A percentile compares a stretch with the other conserved stretches of the same genome.
These are phyloP conservation scores for Allium cepa DNA, from an alignment of 106 monocot genomes.

Conservation along the genomic window DNA sequence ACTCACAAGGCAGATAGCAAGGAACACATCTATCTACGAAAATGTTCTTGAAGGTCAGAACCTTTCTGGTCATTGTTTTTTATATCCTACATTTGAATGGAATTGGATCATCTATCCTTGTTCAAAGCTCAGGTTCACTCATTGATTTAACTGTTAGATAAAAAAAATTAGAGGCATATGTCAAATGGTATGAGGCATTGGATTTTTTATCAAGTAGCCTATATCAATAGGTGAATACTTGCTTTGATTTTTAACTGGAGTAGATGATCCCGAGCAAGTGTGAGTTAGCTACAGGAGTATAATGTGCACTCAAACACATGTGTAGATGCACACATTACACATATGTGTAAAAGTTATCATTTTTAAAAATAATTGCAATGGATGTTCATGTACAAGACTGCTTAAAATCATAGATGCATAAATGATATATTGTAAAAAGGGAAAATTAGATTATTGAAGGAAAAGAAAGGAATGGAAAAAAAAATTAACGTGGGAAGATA, in stretches of 20 bases:
- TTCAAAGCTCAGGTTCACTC: no score
- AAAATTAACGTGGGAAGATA: conserved; percentile 16
- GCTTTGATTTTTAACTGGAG: no score
- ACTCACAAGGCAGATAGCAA: conserved; percentile 11
- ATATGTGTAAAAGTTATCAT: not conserved
- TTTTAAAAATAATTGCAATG: no score
- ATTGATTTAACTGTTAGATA: no score
- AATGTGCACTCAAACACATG: no score
- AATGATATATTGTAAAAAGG: not conserved
- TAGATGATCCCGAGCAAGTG: no score
- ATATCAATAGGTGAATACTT: no score
- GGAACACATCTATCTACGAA: conserved; percentile 2
- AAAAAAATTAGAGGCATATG: no score
- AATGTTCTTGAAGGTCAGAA: not conserved
- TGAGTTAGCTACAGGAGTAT: no score
- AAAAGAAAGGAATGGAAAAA: conserved; percentile 2
- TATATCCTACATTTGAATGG: not conserved
- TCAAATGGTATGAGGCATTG: no score
- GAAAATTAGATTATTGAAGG: not conserved
- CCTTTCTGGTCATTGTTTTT: not conserved
- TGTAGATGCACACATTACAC: not conserved
- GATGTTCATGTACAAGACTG: not conserved
- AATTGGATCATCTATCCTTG: not conserved
- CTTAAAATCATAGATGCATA: not conserved
- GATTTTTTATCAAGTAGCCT: no score